Evolutionary conservation across 2,329 filamentous ascomycete species (phyloP).

Genomic region (Exophiala bonariae): DNA sequence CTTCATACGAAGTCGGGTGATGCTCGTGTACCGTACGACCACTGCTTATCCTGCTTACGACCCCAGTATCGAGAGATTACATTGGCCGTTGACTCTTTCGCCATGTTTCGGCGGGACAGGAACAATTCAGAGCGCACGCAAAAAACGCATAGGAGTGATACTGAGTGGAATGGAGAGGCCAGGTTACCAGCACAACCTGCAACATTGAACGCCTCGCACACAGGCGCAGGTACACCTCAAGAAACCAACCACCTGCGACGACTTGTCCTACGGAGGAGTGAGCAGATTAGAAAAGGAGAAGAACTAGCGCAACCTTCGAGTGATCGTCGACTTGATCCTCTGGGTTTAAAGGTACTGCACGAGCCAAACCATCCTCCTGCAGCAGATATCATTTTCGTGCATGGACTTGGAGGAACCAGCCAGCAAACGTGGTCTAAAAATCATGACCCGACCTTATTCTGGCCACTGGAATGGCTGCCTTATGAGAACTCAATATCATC

Average conservation of each 20-base stretch:
- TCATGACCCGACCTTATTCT: slow-evolving; percentile 32
- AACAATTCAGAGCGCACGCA: no score
- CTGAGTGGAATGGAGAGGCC: no score
- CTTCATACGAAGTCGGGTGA: no score
- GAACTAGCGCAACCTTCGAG: background rate
- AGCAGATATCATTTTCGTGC: slow-evolving; percentile 34
- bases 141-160: no score
- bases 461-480: slow-evolving; percentile 43
- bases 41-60: no score
- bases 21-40: no score
- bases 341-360: slow-evolving; percentile 8
- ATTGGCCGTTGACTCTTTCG: no score
- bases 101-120: no score
- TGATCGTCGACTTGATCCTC: slow-evolving; percentile 2
- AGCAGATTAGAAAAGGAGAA: background rate
- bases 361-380: slow-evolving; percentile 1
- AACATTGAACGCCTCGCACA: background rate
- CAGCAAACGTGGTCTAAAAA: slow-evolving; percentile 41
- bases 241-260: background rate
- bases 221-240: background rate
- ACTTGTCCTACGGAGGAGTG: background rate
- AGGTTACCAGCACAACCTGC: background rate
- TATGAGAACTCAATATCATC: slow-evolving; percentile 26
- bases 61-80: no score
- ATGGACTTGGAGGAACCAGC: slow-evolving; percentile 42